Conservation (phyloP, 495 filamentous ascomycete genomes). For the Xylaria curta region DNA sequence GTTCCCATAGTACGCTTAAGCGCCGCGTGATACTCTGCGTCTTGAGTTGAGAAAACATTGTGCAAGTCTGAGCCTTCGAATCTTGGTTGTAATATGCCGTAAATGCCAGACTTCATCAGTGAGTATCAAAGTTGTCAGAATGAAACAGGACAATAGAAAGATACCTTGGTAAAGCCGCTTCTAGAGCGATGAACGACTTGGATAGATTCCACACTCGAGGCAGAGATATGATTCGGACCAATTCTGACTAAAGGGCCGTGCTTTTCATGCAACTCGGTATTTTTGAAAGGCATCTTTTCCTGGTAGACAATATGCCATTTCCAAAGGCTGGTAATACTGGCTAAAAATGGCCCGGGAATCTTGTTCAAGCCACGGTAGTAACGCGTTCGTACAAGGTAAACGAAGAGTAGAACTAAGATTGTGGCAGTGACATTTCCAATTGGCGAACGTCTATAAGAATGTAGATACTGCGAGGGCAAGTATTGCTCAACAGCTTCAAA, state of each 20-base stretch:
- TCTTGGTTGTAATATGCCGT: neutral
- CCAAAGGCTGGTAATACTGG: slow-evolving; percentile 26
- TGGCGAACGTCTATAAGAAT: neutral
- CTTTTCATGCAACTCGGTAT: slow-evolving; percentile 25
- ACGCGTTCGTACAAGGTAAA: slow-evolving; percentile 1
- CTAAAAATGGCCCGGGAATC: slow-evolving; percentile 12
- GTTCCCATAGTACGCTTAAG: slow-evolving; percentile 21
- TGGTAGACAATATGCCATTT: slow-evolving; percentile 19
- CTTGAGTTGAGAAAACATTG: neutral
- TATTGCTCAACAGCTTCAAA: neutral
- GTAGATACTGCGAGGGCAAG: neutral
- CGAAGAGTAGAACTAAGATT: neutral
- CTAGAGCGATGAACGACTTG: slow-evolving; percentile 25
- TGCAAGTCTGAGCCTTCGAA: slow-evolving; percentile 1
- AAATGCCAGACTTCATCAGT: neutral
- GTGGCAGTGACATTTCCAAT: neutral
- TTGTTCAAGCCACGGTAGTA: neutral
- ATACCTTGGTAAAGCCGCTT: slow-evolving; percentile 22
- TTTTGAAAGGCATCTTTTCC: slow-evolving; percentile 25
- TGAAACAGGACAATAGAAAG: neutral
- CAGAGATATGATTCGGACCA: slow-evolving; percentile 38
- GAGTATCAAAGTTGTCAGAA: neutral
- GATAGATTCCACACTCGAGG: slow-evolving; percentile 26
- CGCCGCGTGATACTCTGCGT: neutral
- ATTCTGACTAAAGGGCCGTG: slow-evolving; percentile 37